Evolutionary conservation across 352 stramenopile species (phyloP), one percentile per base, ranked within the genome.

Genomic region (Phytophthora kernoviae): DNA sequence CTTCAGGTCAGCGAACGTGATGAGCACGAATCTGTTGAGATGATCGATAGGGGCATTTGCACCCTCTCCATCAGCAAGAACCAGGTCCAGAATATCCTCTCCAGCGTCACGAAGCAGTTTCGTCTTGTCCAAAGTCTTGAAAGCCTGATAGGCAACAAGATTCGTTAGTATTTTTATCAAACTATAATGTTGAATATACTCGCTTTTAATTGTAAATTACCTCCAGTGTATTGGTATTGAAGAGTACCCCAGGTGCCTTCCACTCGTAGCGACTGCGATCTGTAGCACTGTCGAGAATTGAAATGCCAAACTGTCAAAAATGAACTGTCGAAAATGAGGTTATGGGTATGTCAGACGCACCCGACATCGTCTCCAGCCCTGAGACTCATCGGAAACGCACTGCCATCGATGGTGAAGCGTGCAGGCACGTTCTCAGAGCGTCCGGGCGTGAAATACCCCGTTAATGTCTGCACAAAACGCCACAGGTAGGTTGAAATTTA

Each of bases 1-100:
- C 73, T 98, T 98, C 20, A 98, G 65, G 54, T 98, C 94, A 12
- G 93, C 93, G 65, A 97, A 98, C 5, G 84, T 93, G 49, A 97
- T 48, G 15, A 97, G 63, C 11, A 97, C 81, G 54, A 98, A 98
- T 46, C 72, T 60, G 54, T 94, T 92, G 12, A 98, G 69, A 6
- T 53, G 50, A 33, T 87, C 75, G n/a, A 87, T 62, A 4, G 75
- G 65, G 2, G 44, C 32, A 27, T 56, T 15, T 6, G 5, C 48
- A 7, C 7, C 2, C 20, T 40, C 12, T 21, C 45, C 49, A 33
- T 46, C 48, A 0, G 17, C 18, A 5, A 75, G 50, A 15, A 91
- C 61, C 1, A 70, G 20, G 27, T 77, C 56, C 14, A 90, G 44
- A 33, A 87, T 66, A 10, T 68, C 57, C 5, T 77, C 68, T 3